These are phyloP conservation scores for Basidiobolus meristosporus DNA, from an alignment of 371 early-diverging fungal species.

Conservation along the genomic window DNA sequence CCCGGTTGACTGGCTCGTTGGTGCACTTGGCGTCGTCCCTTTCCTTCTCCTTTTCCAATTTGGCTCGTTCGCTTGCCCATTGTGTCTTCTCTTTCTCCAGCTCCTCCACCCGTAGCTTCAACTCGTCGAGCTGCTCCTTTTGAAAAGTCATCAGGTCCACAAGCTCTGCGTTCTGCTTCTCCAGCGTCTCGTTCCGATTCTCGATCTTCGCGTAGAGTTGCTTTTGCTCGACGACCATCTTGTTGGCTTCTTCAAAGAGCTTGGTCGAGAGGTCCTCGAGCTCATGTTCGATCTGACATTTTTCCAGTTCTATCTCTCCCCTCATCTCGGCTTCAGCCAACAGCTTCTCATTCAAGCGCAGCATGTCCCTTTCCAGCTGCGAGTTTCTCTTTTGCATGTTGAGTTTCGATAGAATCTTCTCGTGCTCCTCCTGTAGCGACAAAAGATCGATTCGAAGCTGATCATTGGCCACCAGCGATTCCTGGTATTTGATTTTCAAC, in stretches of 20 bases:
- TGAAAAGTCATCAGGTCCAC: constrained; percentile 11
- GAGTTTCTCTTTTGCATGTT: too few species aligned
- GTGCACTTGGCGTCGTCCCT: too few species aligned
- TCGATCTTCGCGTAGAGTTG: constrained; percentile 5
- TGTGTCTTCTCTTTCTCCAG: too few species aligned
- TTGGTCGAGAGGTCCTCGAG: constrained; percentile 53
- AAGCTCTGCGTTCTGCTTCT: constrained; percentile 8
- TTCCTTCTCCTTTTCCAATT: too few species aligned
- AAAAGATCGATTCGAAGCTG: too few species aligned
- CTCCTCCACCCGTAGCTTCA: constrained; percentile 10
- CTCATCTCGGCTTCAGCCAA: constrained; percentile 48
- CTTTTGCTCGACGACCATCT: constrained; percentile 52
- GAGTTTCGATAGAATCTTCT: too few species aligned
- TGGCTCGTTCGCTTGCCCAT: too few species aligned
- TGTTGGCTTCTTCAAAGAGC: constrained; percentile 67
- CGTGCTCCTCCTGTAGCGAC: too few species aligned
- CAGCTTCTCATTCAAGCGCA: constrained; percentile 42
- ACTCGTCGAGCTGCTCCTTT: constrained; percentile 12
- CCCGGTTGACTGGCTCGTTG: too few species aligned
- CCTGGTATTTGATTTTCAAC: too few species aligned
- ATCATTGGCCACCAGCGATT: too few species aligned
- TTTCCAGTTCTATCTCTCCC: constrained; percentile 44
- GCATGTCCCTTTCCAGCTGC: constrained; percentile 27
- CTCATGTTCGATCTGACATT: constrained; percentile 49
- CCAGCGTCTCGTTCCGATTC: constrained; percentile 5